Percentiles rank a stretch among this genome's conserved stretches.
These are phyloP conservation scores for Phytophthora syringae DNA, from an alignment of 352 stramenopile species.

Conservation along the genomic window DNA sequence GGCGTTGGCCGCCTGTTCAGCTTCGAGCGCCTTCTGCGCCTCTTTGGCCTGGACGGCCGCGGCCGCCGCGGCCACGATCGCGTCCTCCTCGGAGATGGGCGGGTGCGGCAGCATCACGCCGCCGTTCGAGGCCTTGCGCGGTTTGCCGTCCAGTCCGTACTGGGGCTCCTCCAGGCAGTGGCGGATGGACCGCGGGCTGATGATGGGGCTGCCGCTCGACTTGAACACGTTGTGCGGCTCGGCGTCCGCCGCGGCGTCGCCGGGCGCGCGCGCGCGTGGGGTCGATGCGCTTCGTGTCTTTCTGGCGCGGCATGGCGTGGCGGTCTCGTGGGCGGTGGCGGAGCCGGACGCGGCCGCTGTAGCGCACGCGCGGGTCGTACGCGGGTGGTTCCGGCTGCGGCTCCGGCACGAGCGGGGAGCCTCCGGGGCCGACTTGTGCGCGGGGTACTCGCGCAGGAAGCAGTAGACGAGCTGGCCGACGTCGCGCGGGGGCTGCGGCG, in stretches of 20 bases:
- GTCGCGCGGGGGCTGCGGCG: constrained; percentile 22
- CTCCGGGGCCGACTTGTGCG: constrained; percentile 24
- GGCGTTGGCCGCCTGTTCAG: constrained; percentile 46
- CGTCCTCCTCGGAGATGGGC: constrained; percentile 27
- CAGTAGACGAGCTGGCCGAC: constrained; percentile 46
- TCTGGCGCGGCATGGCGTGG: constrained; percentile 56
- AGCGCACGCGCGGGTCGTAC: constrained; percentile 33
- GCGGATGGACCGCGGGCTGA: constrained; percentile 73
- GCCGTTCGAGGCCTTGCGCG: constrained; percentile 36
- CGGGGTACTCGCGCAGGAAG: constrained; percentile 38
- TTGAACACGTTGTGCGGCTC: constrained; percentile 64
- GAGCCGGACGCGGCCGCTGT: constrained; percentile 26
- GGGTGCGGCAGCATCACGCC: constrained; percentile 26
- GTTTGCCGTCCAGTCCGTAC: constrained; percentile 53
- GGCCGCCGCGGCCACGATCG: constrained; percentile 27
- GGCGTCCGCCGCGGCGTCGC: constrained; percentile 24
- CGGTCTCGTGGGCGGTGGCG: constrained; percentile 6
- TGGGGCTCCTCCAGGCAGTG: constrained; percentile 68
- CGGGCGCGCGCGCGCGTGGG: constrained; percentile 33
- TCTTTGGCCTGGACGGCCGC: constrained; percentile 47
- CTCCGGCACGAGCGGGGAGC: constrained; percentile 26
- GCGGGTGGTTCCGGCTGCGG: constrained; percentile 16
- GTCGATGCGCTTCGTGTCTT: constrained; percentile 62
- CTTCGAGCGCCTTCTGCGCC: constrained; percentile 42
- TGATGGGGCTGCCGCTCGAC: constrained; percentile 63